Evolutionary conservation across 2,329 filamentous ascomycete genomes (phyloP), one percentile per base, ranked within the genome.

Genomic region (Talaromyces islandicus): DNA sequence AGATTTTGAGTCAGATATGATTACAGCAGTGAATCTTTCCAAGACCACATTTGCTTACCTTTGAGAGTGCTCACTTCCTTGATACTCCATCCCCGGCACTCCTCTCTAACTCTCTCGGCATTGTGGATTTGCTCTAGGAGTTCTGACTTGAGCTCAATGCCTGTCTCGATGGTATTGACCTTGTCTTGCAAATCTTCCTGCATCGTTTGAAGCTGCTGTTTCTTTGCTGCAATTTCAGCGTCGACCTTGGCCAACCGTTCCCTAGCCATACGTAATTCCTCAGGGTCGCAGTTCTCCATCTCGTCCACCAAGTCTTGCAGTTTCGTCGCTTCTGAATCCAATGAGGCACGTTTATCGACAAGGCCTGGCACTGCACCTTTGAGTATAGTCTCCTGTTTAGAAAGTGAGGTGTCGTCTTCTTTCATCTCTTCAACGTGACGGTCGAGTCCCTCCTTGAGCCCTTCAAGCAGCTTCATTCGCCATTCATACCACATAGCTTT

Each of bases 401-500:
- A 74, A 7, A 99, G 73, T 2, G 85, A 69, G 58, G 83, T 78
- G 57, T 90, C 85, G 66, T 99, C 94, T 1, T 79, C 78, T 53
- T 85, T 83, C 85, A 99, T 91, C 21, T 88, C 91, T 60, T 89
- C 84, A 1, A 85, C 81, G 60, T 92, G 94, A 62, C 84, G 86
- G 58, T 89, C 74, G 3, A 97, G 83, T 3, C 90, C 92, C 66
- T 91, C 87, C 70, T 89, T 92, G 41, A 99, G 82, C 19, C 91
- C 89, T 59, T 92, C 83, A 30, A 90, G 87, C 25, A 97, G 83
- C 68, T 94, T 93, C 82, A 90, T 93, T 46, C 94, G 88, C 94
- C 94, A 99, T 69, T 93, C 89, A 72, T 99, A 99, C 94, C 94
- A 99, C 80, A 94, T 92, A 60, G 91, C 91, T 72, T 97, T 97